phyloP scores from a whole-genome alignment of 345 rosid species.

The Boechera retrofracta region DNA sequence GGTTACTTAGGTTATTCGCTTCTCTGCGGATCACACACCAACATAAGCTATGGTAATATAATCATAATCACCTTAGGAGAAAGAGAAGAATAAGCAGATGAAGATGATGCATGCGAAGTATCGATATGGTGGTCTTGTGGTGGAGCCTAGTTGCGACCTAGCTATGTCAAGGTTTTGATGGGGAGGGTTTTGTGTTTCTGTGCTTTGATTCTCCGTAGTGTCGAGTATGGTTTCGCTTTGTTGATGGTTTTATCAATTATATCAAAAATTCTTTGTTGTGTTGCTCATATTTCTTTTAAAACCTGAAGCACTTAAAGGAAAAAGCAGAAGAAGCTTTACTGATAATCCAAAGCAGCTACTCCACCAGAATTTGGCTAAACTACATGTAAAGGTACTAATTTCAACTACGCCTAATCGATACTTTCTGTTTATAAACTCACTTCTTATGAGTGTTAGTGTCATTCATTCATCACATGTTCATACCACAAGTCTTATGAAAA shows the following conservation, averaged over 20 bases:
- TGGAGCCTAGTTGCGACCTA: background rate
- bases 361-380: background rate
- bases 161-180: background rate
- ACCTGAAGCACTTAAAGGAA: background rate
- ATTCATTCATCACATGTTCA: background rate
- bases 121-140: background rate
- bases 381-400: background rate
- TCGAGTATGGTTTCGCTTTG: slow-evolving; percentile 22
- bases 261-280: background rate
- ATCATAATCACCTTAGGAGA: background rate
- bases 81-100: background rate
- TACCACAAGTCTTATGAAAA: background rate
- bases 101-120: background rate
- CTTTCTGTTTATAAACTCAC: slow-evolving; percentile 6
- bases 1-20: slow-evolving; percentile 24
- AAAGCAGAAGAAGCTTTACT: slow-evolving; percentile 3
- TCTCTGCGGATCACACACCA: slow-evolving; percentile 30
- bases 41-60: slow-evolving; percentile 14
- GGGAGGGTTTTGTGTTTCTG: background rate
- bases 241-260: slow-evolving; percentile 17
- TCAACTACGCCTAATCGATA: background rate
- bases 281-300: background rate
- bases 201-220: slow-evolving; percentile 34
- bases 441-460: background rate
- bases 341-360: background rate